Conservation (phyloP, 148 eudicot genomes). For the Diospyros lotus region DNA sequence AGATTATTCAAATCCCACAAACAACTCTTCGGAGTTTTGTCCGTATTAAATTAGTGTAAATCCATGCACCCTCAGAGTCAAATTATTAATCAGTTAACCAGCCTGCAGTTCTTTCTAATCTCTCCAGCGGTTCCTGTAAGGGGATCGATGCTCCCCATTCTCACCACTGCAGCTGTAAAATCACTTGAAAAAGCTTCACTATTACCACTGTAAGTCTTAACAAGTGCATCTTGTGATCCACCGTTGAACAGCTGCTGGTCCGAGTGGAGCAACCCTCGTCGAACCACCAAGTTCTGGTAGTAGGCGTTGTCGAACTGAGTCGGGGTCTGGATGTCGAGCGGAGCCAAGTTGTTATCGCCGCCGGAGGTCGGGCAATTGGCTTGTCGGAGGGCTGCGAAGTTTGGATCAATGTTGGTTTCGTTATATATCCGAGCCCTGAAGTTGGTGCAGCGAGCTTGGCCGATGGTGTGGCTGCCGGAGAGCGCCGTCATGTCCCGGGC, state of each 20-base stretch:
- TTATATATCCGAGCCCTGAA: slow-evolving; percentile 47
- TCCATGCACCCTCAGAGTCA: no score
- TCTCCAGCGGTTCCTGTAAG: slow-evolving; percentile 61
- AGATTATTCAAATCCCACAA: no score
- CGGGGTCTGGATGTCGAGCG: slow-evolving; percentile 46
- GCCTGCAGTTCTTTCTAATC: slow-evolving; percentile 67
- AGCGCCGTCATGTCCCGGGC: slow-evolving; percentile 49
- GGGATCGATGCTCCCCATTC: slow-evolving; percentile 62
- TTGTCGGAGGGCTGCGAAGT: slow-evolving; percentile 29
- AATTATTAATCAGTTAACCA: slow-evolving; percentile 21
- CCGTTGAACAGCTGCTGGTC: slow-evolving; percentile 62
- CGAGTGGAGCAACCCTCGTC: slow-evolving; percentile 49
- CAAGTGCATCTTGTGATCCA: slow-evolving; percentile 45
- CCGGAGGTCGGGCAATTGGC: slow-evolving; percentile 36
- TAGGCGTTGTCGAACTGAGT: slow-evolving; percentile 41
- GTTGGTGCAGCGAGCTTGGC: slow-evolving; percentile 51
- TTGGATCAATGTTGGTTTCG: slow-evolving; percentile 45
- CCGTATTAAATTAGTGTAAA: no score
- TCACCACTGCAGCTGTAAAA: slow-evolving; percentile 46
- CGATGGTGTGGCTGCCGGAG: slow-evolving; percentile 63
- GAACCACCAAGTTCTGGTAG: slow-evolving; percentile 32
- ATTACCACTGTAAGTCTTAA: slow-evolving; percentile 20
- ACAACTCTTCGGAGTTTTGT: no score
- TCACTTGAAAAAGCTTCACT: slow-evolving; percentile 31
- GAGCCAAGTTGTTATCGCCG: slow-evolving; percentile 50